Conservation (phyloP, 208 protist species). For the Crithidia thermophila region DNA sequence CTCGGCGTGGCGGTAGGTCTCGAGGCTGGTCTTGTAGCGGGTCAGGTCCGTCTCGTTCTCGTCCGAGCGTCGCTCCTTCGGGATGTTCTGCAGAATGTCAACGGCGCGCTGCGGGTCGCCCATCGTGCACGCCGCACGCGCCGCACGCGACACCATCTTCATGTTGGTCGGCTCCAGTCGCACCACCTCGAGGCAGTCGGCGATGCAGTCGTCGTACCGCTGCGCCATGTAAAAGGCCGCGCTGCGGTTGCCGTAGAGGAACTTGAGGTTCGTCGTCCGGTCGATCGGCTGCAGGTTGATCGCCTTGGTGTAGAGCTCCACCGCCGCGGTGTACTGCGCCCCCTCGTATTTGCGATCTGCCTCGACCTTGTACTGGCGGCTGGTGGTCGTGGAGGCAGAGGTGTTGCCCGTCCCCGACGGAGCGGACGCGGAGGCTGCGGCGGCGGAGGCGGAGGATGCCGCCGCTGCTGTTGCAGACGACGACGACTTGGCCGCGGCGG, state of each 20-base stretch:
- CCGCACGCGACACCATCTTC: slow-evolving; percentile 78
- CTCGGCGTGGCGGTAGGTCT: slow-evolving; percentile 68
- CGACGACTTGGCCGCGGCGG: not conserved
- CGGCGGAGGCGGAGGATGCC: not conserved
- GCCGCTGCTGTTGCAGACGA: not conserved
- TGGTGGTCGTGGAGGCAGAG: slow-evolving; percentile 39
- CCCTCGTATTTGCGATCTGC: slow-evolving; percentile 90
- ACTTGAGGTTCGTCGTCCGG: slow-evolving; percentile 52
- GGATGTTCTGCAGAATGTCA: slow-evolving; percentile 56
- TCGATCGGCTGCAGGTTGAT: slow-evolving; percentile 74
- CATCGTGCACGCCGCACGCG: slow-evolving; percentile 76
- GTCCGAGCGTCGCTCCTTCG: slow-evolving; percentile 38
- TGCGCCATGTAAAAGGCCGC: slow-evolving; percentile 90
- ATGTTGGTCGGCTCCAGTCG: slow-evolving; percentile 70
- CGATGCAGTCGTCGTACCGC: slow-evolving; percentile 77
- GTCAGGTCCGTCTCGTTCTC: slow-evolving; percentile 46
- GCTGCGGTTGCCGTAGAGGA: slow-evolving; percentile 88
- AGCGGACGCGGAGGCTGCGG: not conserved
- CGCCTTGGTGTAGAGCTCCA: slow-evolving; percentile 88
- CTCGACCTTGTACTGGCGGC: slow-evolving; percentile 72
- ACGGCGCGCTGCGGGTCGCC: slow-evolving; percentile 77
- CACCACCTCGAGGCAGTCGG: slow-evolving; percentile 80
- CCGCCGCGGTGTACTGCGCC: slow-evolving; percentile 74
- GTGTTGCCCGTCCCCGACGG: not conserved
- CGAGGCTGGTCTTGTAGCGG: slow-evolving; percentile 62